Conservation (phyloP, 1,139 yeast species). For the Yamadazyma sp. region DNA sequence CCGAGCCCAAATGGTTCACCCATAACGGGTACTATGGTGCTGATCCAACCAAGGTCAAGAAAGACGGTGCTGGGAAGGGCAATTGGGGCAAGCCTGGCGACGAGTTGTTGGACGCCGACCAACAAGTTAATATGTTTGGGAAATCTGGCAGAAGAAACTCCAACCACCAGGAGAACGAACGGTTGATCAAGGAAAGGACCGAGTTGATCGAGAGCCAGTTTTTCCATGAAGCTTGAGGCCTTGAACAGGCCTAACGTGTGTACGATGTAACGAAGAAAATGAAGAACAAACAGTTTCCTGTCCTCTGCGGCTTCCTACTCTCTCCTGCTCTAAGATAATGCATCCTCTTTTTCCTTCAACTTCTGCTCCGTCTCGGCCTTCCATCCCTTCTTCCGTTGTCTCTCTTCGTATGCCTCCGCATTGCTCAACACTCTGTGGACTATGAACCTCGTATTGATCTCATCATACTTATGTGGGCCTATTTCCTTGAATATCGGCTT, state of each 20-base stretch:
- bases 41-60: constrained; percentile 76
- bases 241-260: no score
- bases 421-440: constrained; percentile 67
- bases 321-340: constrained; percentile 10
- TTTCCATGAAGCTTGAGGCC: background rate
- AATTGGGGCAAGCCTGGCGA: constrained; percentile 77
- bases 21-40: constrained; percentile 66
- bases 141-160: constrained; percentile 39
- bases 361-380: constrained; percentile 46
- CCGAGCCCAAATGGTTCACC: constrained; percentile 72
- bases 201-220: constrained; percentile 24
- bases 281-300: background rate
- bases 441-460: constrained; percentile 63
- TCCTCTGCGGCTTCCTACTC: constrained; percentile 18
- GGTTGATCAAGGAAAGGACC: constrained; percentile 24
- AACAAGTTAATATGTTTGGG: constrained; percentile 22
- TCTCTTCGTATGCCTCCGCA: constrained; percentile 69
- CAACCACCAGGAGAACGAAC: constrained; percentile 37
- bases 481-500: constrained; percentile 39
- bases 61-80: constrained; percentile 80
- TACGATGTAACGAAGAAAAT: no score
- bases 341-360: constrained; percentile 23
- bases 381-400: constrained; percentile 80
- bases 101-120: constrained; percentile 48
- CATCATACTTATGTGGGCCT: constrained; percentile 57